Base-by-base conservation (phyloP, 2,329 filamentous ascomycete genomes). In the Aspergillus sp. region DNA sequence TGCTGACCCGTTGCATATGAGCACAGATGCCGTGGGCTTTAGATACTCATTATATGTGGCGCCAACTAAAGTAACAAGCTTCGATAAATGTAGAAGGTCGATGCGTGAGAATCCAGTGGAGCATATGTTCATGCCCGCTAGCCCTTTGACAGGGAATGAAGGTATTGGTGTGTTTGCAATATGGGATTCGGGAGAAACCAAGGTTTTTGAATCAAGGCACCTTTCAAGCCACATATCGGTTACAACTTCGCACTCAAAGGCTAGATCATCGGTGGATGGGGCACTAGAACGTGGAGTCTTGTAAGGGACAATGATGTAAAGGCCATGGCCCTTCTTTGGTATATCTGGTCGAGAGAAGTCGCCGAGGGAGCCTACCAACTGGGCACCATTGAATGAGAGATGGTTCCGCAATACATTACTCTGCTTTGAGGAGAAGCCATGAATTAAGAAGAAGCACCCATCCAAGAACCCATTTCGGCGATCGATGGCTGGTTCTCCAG, bases 141-240 rank as follows among this genome's bases (percentile, higher is more conserved):
- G 93, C 1, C 84, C 89, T 70, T 75, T 72, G 40, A 96, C 85
- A 39, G 86, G 89, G 63, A 91, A 89, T 30, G 78, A 76, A 5
- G 86, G 81, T 61, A 97, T 90, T 2, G 95, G 92, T 6, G 85
- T 86, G 58, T 91, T 92, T 22, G 96, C 82, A 41, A 90, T 82
- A 70, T 95, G 86, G 4, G 84, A 80, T 51, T 80, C 77, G 5
- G 92, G 91, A 30, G 89, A 79, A 47, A 91, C 80, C 65, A 93
- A 84, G 24, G 77, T 78, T 73, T 90, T 95, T 62, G 85, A 85
- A 70, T 93, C 87, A 40, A 99, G 79, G 71, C 93, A 98, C 48
- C 86, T 86, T 75, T 99, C 95, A 52, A 99, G 82, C 83, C 93
- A 99, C 82, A 95, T 96, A 70, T 96, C 92, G 11, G 92, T 98